phyloP scores from a whole-genome alignment of 2,329 filamentous ascomycete species.

The Trichoderma sp. region DNA sequence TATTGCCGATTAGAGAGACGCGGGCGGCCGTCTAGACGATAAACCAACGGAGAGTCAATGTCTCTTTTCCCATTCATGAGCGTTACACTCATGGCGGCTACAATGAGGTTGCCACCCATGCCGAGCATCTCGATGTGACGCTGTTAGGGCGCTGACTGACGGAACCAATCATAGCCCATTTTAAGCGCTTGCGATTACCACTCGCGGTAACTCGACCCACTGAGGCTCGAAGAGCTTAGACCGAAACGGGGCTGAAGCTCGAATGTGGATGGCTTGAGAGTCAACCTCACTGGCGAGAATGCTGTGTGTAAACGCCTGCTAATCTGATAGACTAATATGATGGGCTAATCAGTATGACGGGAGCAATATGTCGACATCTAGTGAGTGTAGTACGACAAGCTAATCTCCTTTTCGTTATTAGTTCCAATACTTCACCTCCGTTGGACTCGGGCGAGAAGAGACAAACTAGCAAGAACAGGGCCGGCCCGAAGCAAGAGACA shows the following conservation, averaged over 20 bases:
- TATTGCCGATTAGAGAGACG: neutral
- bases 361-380: neutral
- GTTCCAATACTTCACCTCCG: neutral
- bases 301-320: neutral
- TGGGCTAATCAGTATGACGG: neutral
- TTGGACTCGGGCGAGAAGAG: neutral
- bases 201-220: conserved; percentile 28
- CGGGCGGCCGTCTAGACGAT: neutral
- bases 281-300: conserved; percentile 12
- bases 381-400: neutral
- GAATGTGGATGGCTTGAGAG: neutral
- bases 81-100: conserved; percentile 10
- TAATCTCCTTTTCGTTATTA: neutral
- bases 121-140: conserved; percentile 25
- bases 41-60: neutral
- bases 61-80: conserved; percentile 3
- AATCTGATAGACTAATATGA: neutral
- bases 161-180: conserved; percentile 28
- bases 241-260: conserved; percentile 14
- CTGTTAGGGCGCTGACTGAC: conserved; percentile 20
- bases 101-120: conserved; percentile 18
- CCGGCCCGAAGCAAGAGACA: neutral
- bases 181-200: conserved; percentile 32
- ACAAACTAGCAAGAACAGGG: neutral
- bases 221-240: conserved; percentile 24